Conservation (phyloP, 257 asterid genomes). For the Ilex aquifolium region DNA sequence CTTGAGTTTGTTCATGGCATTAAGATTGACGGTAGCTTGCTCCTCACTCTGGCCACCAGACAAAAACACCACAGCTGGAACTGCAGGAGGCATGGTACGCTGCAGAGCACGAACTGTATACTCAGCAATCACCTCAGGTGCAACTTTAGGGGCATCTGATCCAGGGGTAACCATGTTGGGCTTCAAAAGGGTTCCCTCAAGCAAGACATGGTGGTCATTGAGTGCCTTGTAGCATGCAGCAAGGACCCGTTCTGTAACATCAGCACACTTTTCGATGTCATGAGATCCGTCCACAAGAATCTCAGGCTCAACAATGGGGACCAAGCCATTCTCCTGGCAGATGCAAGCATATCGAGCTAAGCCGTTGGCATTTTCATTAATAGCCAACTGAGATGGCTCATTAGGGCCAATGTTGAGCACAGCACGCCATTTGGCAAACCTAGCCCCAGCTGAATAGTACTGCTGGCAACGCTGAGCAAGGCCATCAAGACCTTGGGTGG, state of each 20-base stretch:
- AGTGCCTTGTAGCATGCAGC: constrained; percentile 29
- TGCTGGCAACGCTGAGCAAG: constrained; percentile 33
- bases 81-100: constrained; percentile 24
- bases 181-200: constrained; percentile 27
- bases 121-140: constrained; percentile 36
- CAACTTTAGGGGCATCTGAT: constrained; percentile 31
- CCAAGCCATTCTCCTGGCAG: constrained; percentile 24
- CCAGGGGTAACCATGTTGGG: constrained; percentile 51
- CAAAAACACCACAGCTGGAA: constrained; percentile 24
- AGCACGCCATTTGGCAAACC: constrained; percentile 25
- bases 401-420: constrained; percentile 23
- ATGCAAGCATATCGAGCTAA: constrained; percentile 22
- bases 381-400: constrained; percentile 21
- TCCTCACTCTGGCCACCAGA: constrained; percentile 33
- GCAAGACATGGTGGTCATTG: constrained; percentile 24
- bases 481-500: constrained; percentile 31
- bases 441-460: constrained; percentile 24
- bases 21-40: constrained; percentile 22
- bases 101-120: constrained; percentile 24
- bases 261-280: constrained; percentile 21
- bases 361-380: constrained; percentile 19
- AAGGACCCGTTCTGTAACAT: constrained; percentile 21
- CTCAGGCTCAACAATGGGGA: constrained; percentile 26
- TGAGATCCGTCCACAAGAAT: constrained; percentile 24
- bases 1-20: constrained; percentile 26